Conservation (phyloP, 257 asterid species). For the Capsicum pubescens region DNA sequence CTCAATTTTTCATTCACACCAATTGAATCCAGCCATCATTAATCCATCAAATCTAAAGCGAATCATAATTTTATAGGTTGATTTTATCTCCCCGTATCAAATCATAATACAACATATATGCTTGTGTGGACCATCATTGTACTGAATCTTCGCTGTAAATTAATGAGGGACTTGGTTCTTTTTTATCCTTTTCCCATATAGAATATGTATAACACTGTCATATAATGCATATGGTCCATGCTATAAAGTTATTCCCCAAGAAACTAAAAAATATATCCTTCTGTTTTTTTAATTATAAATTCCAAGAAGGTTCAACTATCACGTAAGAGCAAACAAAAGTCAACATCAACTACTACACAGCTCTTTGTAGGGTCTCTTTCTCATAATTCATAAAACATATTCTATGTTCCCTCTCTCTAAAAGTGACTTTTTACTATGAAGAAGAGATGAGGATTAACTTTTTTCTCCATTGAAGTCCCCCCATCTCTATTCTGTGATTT, state of each 20-base stretch:
- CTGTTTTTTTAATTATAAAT: neutral
- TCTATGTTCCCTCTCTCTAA: no score
- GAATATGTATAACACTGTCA: neutral
- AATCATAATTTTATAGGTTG: no score
- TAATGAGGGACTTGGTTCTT: neutral
- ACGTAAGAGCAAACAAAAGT: neutral
- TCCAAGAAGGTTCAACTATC: neutral
- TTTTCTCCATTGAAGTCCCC: no score
- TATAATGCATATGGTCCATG: neutral
- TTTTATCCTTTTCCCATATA: neutral
- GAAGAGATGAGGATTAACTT: no score
- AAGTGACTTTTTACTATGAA: no score
- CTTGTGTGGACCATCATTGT: slow-evolving; percentile 8
- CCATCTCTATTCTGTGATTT: no score
- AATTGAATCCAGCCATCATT: no score
- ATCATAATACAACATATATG: neutral
- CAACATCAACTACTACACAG: neutral
- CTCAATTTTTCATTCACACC: no score
- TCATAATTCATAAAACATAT: no score
- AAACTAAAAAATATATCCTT: neutral
- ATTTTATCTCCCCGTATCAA: neutral
- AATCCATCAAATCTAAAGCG: no score
- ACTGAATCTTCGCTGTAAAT: neutral
- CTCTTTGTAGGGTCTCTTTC: neutral
- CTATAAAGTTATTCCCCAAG: neutral